phyloP scores from a whole-genome alignment of 208 protist species.

The Herpetomonas muscarum region DNA sequence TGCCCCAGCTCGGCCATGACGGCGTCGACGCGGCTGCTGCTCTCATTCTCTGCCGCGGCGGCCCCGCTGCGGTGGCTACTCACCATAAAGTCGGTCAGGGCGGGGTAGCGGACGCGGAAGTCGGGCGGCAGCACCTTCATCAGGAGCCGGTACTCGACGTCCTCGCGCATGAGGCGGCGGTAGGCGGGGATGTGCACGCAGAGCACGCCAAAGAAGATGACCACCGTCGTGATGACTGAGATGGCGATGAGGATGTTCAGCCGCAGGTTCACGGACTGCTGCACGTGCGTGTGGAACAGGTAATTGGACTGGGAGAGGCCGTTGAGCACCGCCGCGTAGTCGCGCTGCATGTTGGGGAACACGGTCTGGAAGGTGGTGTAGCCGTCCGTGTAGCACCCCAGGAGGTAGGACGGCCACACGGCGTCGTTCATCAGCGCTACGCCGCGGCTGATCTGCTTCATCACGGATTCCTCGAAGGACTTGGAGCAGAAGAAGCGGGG shows the following conservation, averaged over 20 bases:
- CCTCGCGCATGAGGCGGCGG: conserved; percentile 3
- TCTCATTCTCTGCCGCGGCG: background rate
- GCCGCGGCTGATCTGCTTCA: conserved; percentile 7
- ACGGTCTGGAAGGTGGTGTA: background rate
- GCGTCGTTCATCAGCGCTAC: conserved; percentile 13
- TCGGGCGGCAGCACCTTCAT: conserved; percentile 10
- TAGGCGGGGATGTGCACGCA: conserved; percentile 4
- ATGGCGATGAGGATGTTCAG: conserved; percentile 4
- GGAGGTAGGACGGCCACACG: conserved; percentile 11
- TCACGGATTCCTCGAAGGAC: background rate
- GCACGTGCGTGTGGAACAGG: background rate
- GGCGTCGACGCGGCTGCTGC: background rate
- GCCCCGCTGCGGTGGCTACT: background rate
- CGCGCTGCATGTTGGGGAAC: conserved; percentile 1
- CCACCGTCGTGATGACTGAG: background rate
- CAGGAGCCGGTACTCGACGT: conserved; percentile 5
- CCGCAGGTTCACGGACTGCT: background rate
- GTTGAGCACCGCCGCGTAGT: conserved; percentile 1
- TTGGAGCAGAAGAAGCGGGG: conserved; percentile 10
- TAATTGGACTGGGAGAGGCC: conserved; percentile 10
- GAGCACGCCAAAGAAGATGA: conserved; percentile 1
- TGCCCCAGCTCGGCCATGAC: conserved; percentile 12
- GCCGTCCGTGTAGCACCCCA: background rate
- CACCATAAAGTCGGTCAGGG: conserved; percentile 9
- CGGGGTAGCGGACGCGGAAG: conserved; percentile 5